Evolutionary conservation across 371 early-diverging fungal species (phyloP).

Genomic region (Syncephalis plumigaleata): DNA sequence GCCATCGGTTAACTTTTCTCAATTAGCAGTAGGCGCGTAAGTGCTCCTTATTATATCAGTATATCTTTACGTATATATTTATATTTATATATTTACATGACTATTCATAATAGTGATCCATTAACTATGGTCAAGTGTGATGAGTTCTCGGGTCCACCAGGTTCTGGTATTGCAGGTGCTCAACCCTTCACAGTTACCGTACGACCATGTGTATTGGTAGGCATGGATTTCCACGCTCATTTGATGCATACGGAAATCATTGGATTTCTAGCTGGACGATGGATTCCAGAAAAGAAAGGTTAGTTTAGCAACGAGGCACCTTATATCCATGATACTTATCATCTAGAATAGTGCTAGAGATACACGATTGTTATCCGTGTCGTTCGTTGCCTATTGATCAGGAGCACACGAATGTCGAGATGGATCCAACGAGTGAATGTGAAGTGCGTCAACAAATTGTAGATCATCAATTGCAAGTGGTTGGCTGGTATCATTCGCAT

Average conservation of each 20-base stretch:
- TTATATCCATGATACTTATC: background rate
- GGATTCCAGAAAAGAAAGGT: slow-evolving; percentile 30
- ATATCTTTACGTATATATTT: background rate
- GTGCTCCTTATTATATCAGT: background rate
- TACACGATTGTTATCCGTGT: slow-evolving; percentile 53
- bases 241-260: slow-evolving; percentile 72
- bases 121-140: slow-evolving; percentile 67
- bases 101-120: slow-evolving; percentile 35
- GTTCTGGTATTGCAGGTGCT: slow-evolving; percentile 35
- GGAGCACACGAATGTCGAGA: slow-evolving; percentile 72
- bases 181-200: slow-evolving; percentile 63
- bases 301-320: slow-evolving; percentile 2
- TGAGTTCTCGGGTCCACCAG: slow-evolving; percentile 49
- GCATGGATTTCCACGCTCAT: slow-evolving; percentile 82
- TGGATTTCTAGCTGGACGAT: slow-evolving; percentile 67
- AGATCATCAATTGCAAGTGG: slow-evolving; percentile 47
- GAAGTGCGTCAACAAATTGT: slow-evolving; percentile 56
- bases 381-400: slow-evolving; percentile 46
- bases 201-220: slow-evolving; percentile 52
- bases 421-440: slow-evolving; percentile 68
- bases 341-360: slow-evolving; percentile 15
- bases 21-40: slow-evolving; percentile 11
- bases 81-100: background rate
- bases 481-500: slow-evolving; percentile 85
- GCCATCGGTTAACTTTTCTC: slow-evolving; percentile 11